A percentile compares a stretch with the other conserved stretches of the same genome.
Conservation (phyloP, 2,329 filamentous ascomycete species). For the Aspergillus pseudonomiae region DNA sequence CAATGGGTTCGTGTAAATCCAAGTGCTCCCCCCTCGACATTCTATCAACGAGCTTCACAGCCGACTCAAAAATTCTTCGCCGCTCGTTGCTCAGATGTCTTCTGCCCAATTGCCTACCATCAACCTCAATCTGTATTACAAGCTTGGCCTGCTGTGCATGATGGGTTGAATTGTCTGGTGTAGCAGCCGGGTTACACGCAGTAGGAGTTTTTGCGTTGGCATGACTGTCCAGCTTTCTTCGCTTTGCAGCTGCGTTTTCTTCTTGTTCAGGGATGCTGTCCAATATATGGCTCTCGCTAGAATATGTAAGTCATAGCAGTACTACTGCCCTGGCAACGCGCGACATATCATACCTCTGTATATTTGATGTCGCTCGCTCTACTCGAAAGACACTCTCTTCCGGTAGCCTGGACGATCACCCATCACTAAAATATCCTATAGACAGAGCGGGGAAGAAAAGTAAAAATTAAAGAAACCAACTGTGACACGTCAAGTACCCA, state of each 20-base stretch:
- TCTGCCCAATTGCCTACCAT: conserved; percentile 18
- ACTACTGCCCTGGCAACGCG: background rate
- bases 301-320: background rate
- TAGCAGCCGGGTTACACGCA: conserved; percentile 4
- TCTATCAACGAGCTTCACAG: conserved; percentile 24
- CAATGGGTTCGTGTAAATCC: background rate
- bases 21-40: conserved; percentile 15
- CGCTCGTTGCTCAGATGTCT: conserved; percentile 22
- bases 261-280: background rate
- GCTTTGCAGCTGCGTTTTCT: background rate
- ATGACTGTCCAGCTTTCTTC: background rate
- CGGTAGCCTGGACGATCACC: background rate
- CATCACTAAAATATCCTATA: too few species aligned
- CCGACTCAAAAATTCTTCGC: conserved; percentile 24
- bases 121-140: conserved; percentile 29
- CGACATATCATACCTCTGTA: background rate
- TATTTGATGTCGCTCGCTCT: background rate
- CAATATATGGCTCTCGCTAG: background rate
- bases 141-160: conserved; percentile 28
- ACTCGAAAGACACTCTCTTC: background rate
- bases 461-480: background rate
- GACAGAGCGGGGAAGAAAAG: background rate
- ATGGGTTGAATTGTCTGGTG: conserved; percentile 22
- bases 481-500: background rate
- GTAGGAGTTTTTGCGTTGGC: background rate